Conservation (phyloP, 1,284 basidiomycete genomes). For the Pascua sp. region DNA sequence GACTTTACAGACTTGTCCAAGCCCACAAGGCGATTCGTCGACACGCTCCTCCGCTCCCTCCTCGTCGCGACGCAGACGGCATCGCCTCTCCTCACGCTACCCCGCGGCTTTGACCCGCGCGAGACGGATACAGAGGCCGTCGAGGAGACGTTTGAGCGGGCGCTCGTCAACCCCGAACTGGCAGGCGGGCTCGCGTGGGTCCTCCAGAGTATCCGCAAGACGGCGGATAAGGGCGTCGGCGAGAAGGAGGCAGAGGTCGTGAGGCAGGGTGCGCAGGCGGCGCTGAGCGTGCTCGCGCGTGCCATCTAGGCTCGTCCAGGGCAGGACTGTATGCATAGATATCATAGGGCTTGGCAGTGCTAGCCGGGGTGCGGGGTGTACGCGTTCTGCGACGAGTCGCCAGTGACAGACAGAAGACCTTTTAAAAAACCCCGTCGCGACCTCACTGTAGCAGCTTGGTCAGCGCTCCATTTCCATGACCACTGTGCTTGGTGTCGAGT, state of each 20-base stretch:
- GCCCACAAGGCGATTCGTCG: conserved; percentile 63
- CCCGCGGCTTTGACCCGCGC: conserved; percentile 23
- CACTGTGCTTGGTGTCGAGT: too few species aligned
- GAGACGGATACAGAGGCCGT: conserved; percentile 52
- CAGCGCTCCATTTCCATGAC: too few species aligned
- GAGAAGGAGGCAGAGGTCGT: conserved; percentile 55
- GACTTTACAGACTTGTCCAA: conserved; percentile 73
- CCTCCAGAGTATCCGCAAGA: conserved; percentile 60
- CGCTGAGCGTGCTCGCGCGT: conserved; percentile 60
- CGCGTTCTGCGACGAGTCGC: too few species aligned
- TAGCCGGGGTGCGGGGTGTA: too few species aligned
- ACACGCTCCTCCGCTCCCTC: conserved; percentile 63
- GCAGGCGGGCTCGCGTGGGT: conserved; percentile 43
- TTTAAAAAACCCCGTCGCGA: too few species aligned
- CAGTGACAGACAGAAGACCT: too few species aligned
- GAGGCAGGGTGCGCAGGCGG: conserved; percentile 62
- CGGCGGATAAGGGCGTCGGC: conserved; percentile 46
- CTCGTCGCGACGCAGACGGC: conserved; percentile 69
- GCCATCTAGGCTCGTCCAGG: conserved; percentile 19
- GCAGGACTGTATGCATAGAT: not conserved
- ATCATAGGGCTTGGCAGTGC: not conserved
- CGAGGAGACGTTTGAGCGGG: conserved; percentile 39
- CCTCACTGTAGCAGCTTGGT: too few species aligned
- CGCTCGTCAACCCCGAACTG: conserved; percentile 33
- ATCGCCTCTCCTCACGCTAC: conserved; percentile 56